Percentiles rank a stretch among this genome's conserved stretches.
These are phyloP conservation scores for Talaromyces amestolkiae DNA, from an alignment of 2,329 filamentous ascomycete genomes.

Conservation along the genomic window DNA sequence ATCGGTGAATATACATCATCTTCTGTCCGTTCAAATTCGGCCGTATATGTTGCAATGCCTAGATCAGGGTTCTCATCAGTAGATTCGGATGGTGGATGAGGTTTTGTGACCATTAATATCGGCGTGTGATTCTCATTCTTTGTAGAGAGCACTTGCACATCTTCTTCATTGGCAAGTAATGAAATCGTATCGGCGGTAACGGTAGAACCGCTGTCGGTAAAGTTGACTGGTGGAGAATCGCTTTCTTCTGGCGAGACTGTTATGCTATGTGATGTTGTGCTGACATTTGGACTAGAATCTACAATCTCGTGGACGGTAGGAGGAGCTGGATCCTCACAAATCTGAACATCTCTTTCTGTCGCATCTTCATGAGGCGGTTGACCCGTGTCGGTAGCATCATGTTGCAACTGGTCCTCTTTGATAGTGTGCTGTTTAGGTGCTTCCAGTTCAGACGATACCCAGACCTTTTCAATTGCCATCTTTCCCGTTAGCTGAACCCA, in stretches of 20 bases:
- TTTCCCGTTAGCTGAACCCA: conserved; percentile 79
- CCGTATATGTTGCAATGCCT: not conserved
- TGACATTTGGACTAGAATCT: not conserved
- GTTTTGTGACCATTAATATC: not conserved
- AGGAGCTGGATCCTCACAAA: not conserved
- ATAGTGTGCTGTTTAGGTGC: not conserved
- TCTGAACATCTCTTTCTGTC: conserved; percentile 17
- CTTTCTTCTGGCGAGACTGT: not conserved
- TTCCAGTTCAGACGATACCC: conserved; percentile 25
- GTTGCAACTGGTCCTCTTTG: not conserved
- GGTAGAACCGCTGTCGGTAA: not conserved
- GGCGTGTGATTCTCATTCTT: not conserved
- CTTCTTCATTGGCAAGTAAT: not conserved
- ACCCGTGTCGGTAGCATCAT: not conserved
- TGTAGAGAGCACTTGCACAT: not conserved
- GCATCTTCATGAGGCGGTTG: not conserved
- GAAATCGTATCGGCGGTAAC: not conserved
- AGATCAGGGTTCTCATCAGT: not conserved
- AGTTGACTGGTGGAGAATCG: not conserved
- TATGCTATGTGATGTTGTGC: not conserved
- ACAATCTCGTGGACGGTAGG: not conserved
- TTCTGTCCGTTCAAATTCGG: not conserved
- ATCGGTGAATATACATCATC: not conserved
- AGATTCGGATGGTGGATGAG: not conserved
- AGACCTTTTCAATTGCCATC: conserved; percentile 67